Base-by-base conservation (phyloP, 768 basidiomycete genomes). In the Rhodotorula kratochvilovae region DNA sequence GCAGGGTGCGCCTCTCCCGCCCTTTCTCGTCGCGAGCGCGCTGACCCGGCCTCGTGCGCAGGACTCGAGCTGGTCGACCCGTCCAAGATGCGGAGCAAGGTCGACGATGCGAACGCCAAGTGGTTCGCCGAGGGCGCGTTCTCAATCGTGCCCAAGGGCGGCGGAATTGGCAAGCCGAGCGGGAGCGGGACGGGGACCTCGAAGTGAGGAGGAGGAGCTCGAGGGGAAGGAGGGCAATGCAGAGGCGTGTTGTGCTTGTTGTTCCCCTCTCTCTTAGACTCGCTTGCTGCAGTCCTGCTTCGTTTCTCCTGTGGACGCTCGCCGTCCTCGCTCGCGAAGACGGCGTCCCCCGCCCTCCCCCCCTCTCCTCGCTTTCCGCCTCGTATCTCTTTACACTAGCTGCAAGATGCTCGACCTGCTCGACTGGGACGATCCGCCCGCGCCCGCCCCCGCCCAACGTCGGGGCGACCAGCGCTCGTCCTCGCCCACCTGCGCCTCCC, bases 11-110 rank as follows among this genome's bases (percentile, higher is more conserved):
- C 23, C 35, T 91, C 87, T 13, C 16, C 63, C 53, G 16, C 5
- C 8, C 5, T 29, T 61, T 33, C 25, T n/a, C 23, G n/a, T 8
- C 17, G 50, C 55, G 16, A 36, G 43, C 10, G 71, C 50, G 84
- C 75, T 70, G 33, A 46, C 56, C 27, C 58, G n/a, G n/a, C 58
- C 42, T 35, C 43, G n/a, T 13, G 7, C 25, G 17, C 67, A 90
- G 91, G 92, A 43, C 90, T 99, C 81, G 94, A 99, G 81, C 84
- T 99, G 70, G 93, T 92, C 64, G 98, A 98, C 79, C 89, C 90
- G 35, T 85, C 90, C n/a, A 87, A 80, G 56, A 76, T 88, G 62
- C 86, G 89, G n/a, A 88, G 88, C 72, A 86, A 89, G 43, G 91
- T 96, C 67, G 92, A 92, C 80, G 93, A 92, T 75, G 96, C 96